phyloP scores from a whole-genome alignment of 202 grass and related monocot genomes.

The Setaria italica region DNA sequence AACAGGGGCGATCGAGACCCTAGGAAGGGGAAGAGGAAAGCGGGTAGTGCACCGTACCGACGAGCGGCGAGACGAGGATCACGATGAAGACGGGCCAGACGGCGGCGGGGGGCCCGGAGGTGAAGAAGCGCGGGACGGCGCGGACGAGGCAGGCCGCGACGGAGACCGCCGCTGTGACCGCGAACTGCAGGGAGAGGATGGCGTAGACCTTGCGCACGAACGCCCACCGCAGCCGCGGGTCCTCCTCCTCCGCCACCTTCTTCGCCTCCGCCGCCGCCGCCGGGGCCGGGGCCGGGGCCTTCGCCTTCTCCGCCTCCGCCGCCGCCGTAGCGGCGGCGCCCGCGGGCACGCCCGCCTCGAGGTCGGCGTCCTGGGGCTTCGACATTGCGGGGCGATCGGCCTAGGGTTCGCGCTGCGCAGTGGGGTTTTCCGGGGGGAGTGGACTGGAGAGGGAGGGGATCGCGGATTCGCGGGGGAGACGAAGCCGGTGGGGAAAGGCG shows the following conservation, averaged over 20 bases:
- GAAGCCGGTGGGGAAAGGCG: background rate
- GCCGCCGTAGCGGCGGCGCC: background rate
- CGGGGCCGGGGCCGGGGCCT: background rate
- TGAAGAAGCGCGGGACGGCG: conserved; percentile 58
- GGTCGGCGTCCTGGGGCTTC: background rate
- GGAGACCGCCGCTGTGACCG: conserved; percentile 47
- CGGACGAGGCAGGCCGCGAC: conserved; percentile 27
- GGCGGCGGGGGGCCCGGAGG: background rate
- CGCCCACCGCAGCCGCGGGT: conserved; percentile 62
- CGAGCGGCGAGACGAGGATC: conserved; percentile 53
- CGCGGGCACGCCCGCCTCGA: background rate
- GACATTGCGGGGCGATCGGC: conserved; percentile 14
- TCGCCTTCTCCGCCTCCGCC: too few relatives aligned
- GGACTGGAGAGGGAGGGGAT: background rate
- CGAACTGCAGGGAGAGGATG: conserved; percentile 60
- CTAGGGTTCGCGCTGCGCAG: background rate
- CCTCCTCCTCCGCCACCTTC: conserved; percentile 59
- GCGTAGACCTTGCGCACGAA: conserved; percentile 75
- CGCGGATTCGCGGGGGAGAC: background rate
- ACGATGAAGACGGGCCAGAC: conserved; percentile 42
- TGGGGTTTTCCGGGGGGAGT: background rate
- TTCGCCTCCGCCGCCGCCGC: background rate
- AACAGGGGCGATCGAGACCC: background rate
- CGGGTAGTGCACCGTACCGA: conserved; percentile 30
- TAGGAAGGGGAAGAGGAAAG: background rate